phyloP scores from a whole-genome alignment of 306 rosid genomes.

The cucumber (Cucumis sativus) region Cucumber_9930_V3 NC_026661.2:20284001-20284500 shows the following conservation, averaged over 20 bases:
- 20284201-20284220: not conserved
- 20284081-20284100: not conserved
- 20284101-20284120: not conserved
- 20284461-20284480: constrained; percentile 44
- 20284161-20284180: not conserved
- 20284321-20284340: constrained; percentile 49
- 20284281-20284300: not conserved
- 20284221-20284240: not conserved
- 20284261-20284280: not conserved
- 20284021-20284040: not conserved
- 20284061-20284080: not conserved
- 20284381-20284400: constrained; percentile 80
- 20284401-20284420: constrained; percentile 71
- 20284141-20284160: not conserved
- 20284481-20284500: constrained; percentile 56
- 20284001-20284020: not conserved
- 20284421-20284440: constrained; percentile 65
- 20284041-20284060: not conserved
- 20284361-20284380: constrained; percentile 65
- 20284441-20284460: constrained; percentile 50
- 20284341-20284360: constrained; percentile 94
- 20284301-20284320: not conserved
- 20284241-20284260: not conserved
- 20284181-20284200: not conserved
- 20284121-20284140: not conserved